Percentiles rank a stretch among this genome's conserved stretches.
Evolutionary conservation across 129 eudicot species (phyloP).

Genomic region (Logfia minima): DNA sequence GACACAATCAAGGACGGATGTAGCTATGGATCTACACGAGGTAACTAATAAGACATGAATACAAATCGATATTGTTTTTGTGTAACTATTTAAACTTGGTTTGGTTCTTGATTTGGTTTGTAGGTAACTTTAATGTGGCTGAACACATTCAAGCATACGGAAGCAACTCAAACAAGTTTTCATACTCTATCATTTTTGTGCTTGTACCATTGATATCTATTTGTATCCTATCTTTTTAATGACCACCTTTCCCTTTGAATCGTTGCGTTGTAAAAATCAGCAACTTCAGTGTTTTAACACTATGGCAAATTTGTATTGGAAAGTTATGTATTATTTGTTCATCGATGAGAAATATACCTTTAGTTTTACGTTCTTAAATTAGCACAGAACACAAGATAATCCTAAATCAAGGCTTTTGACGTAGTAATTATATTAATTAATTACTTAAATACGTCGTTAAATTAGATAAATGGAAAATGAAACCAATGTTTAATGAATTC

Average conservation of each 20-base stretch:
- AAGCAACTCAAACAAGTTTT: conserved; percentile 37
- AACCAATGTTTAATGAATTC: too few species aligned
- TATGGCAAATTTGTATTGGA: neutral
- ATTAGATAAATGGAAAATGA: too few species aligned
- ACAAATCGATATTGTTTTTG: neutral
- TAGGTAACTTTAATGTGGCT: conserved; percentile 74
- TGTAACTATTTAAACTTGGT: neutral
- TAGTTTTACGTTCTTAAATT: too few species aligned
- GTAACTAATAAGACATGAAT: conserved; percentile 28
- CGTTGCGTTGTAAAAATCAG: neutral
- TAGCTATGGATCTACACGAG: conserved; percentile 68
- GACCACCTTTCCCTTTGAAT: neutral
- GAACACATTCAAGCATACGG: conserved; percentile 50
- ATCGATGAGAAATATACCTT: neutral
- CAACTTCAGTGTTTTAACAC: neutral
- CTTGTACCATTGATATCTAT: conserved; percentile 27
- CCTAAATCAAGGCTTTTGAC: too few species aligned
- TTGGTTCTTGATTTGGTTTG: conserved; percentile 6
- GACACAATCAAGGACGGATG: conserved; percentile 70
- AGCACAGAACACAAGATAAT: too few species aligned
- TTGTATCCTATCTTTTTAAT: conserved; percentile 18
- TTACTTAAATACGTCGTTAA: too few species aligned
- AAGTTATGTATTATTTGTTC: too few species aligned
- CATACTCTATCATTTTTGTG: conserved; percentile 26
- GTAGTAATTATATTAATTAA: too few species aligned